Evolutionary conservation across 257 asterid species (phyloP).

Genomic region (Ocimum tenuiflorum): DNA sequence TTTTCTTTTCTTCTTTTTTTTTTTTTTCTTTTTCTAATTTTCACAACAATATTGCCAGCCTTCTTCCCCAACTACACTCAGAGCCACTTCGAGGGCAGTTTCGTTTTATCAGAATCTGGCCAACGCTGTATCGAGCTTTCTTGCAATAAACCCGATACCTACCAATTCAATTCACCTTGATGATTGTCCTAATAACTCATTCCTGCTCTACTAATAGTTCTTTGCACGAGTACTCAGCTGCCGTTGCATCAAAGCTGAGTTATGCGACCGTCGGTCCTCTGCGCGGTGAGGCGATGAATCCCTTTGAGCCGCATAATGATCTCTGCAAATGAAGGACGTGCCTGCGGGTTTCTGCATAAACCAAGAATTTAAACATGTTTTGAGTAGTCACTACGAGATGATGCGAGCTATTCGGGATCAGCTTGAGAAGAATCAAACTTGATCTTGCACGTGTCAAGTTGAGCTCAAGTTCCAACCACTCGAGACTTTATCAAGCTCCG

Average conservation of each 20-base stretch:
- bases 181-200: background rate
- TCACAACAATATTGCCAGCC: slow-evolving; percentile 8
- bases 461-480: too few relatives aligned
- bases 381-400: too few relatives aligned
- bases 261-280: slow-evolving; percentile 28
- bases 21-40: slow-evolving; percentile 7
- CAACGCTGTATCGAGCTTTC: slow-evolving; percentile 60
- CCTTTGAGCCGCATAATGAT: slow-evolving; percentile 72
- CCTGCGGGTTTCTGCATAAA: slow-evolving; percentile 62
- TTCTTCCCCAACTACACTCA: slow-evolving; percentile 38
- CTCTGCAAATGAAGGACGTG: slow-evolving; percentile 83
- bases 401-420: too few relatives aligned
- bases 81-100: slow-evolving; percentile 32
- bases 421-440: too few relatives aligned
- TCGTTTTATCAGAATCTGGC: slow-evolving; percentile 21
- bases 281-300: slow-evolving; percentile 52
- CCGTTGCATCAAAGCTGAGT: slow-evolving; percentile 33
- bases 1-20: too few relatives aligned
- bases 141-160: slow-evolving; percentile 78
- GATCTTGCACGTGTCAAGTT: too few relatives aligned
- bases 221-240: slow-evolving; percentile 28
- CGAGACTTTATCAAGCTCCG: too few relatives aligned
- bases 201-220: slow-evolving; percentile 29
- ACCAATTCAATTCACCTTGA: slow-evolving; percentile 28
- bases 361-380: background rate